Evolutionary conservation across 306 rosid species (phyloP), one percentile per base, ranked within the genome.

Genomic region (Vigna mungo): DNA sequence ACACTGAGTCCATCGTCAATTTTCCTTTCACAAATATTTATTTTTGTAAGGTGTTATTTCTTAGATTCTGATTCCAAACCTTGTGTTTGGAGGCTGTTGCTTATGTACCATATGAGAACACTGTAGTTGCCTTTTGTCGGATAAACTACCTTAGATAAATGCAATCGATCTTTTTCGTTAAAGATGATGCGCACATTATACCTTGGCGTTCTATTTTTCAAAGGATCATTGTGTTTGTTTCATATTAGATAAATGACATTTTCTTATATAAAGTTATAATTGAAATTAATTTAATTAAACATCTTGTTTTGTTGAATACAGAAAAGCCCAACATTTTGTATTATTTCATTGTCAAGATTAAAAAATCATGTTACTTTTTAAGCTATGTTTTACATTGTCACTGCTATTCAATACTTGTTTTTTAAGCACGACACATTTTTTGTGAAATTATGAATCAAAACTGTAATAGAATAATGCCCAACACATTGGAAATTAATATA

Each of bases 31-130:
- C 64, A 52, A 43, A 44, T 11, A 11, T 11, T 2, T 16, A 9
- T 58, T 59, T 55, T 69, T 72, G 34, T 75, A 21, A 76, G 75
- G 65, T 66, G 52, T 18, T 70, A 23, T 43, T 63, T 15, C 48
- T 53, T 79, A 43, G 73, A 72, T 66, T 77, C 52, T 74, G 65
- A 68, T 67, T 41, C 15, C 76, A 34, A 27, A 58, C 70, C 78
- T 39, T 56, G 52, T 72, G 39, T 64, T 78, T 59, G 23, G 72
- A 78, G 86, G 52, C 61, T 73, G 80, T 60, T 60, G 63, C 74
- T 73, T 49, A 30, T 83, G 77, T 67, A 73, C 62, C 75, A 68
- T 74, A 55, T 30, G 79, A 74, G 64, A 70, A 70, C 55, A 80
- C 32, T 56, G 64, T 74, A 66, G 55, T 49, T 58, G 64, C 34